Conservation (phyloP, 73 alveolate species). For the Paramecium caudatum region DNA sequence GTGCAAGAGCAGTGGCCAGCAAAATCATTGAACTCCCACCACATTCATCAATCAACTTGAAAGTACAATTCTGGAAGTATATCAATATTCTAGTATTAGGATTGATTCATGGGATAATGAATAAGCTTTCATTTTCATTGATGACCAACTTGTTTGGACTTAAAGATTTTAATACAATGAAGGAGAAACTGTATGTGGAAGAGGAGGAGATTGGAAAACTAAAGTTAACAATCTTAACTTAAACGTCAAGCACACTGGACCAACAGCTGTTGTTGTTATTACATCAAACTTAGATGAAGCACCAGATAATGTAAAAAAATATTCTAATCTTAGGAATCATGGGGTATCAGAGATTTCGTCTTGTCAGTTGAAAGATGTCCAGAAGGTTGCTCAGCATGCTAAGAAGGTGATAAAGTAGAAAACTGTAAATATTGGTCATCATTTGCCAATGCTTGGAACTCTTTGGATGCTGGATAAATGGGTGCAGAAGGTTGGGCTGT, state of each 20-base stretch:
- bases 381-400: constrained; percentile 60
- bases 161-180: background rate
- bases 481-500: constrained; percentile 67
- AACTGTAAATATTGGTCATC: constrained; percentile 18
- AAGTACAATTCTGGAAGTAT: constrained; percentile 63
- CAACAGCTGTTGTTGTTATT: constrained; percentile 53
- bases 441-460: background rate
- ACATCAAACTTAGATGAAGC: constrained; percentile 61
- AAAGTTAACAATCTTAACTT: background rate
- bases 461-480: background rate
- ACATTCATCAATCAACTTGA: background rate
- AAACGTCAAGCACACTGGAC: constrained; percentile 31
- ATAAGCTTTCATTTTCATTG: background rate
- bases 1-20: constrained; percentile 2
- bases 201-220: constrained; percentile 38
- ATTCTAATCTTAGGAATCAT: constrained; percentile 24
- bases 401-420: constrained; percentile 1
- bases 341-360: constrained; percentile 52
- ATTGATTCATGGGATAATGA: constrained; percentile 67
- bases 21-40: constrained; percentile 42
- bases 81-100: background rate
- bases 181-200: constrained; percentile 7
- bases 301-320: constrained; percentile 47
- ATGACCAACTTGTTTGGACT: constrained; percentile 31
- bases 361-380: constrained; percentile 46